Evolutionary conservation across 1,139 yeast species (phyloP).

Genomic region (Yamadazyma mexicana): DNA sequence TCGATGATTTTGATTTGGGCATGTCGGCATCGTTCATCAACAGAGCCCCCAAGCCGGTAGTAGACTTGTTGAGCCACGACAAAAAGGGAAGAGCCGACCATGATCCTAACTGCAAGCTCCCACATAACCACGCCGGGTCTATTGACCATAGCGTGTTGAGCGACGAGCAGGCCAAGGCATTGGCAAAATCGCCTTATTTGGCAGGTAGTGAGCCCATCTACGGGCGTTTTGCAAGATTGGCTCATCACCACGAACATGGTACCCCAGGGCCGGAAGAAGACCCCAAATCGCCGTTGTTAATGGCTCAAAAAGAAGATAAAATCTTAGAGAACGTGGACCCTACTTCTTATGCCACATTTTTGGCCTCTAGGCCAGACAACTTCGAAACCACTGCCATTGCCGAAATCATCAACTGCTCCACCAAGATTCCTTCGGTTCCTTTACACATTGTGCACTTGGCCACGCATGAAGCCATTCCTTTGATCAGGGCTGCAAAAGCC

Average conservation of each 20-base stretch:
- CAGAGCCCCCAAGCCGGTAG: conserved; percentile 42
- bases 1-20: conserved; percentile 42
- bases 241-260: conserved; percentile 25
- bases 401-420: conserved; percentile 64
- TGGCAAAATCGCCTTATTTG: conserved; percentile 54
- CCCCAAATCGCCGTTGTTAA: conserved; percentile 37
- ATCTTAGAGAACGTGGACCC: conserved; percentile 55
- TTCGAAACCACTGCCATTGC: conserved; percentile 84
- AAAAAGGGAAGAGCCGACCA: conserved; percentile 22
- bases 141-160: conserved; percentile 41
- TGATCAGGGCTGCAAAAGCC: conserved; percentile 63
- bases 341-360: conserved; percentile 68
- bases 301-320: conserved; percentile 46
- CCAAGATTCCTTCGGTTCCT: conserved; percentile 60
- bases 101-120: conserved; percentile 30
- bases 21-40: conserved; percentile 48
- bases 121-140: conserved; percentile 41
- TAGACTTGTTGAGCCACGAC: conserved; percentile 26
- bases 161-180: conserved; percentile 50
- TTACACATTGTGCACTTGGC: conserved; percentile 91
- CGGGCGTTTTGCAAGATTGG: conserved; percentile 51
- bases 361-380: conserved; percentile 84
- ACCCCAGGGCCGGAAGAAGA: conserved; percentile 12
- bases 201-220: conserved; percentile 58
- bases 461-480: conserved; percentile 76